These are phyloP conservation scores for Misopates orontium DNA, from an alignment of 257 asterid species.

Conservation along the genomic window DNA sequence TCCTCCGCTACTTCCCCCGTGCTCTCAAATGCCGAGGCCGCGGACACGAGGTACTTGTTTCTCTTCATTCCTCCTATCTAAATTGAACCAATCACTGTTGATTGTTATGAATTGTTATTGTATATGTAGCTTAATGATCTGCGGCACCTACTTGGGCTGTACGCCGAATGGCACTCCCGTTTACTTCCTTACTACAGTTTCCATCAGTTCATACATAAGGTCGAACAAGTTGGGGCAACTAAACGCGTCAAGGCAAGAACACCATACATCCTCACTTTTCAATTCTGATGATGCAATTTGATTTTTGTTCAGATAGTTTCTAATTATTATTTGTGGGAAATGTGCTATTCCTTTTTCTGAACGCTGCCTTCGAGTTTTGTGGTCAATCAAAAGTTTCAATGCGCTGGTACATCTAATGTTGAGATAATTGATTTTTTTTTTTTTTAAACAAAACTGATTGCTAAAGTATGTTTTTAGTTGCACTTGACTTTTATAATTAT, in stretches of 20 bases:
- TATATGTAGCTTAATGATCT: slow-evolving; percentile 64
- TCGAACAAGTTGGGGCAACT: slow-evolving; percentile 72
- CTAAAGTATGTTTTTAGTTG: neutral
- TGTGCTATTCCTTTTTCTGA: too few relatives aligned
- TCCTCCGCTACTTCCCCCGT: slow-evolving; percentile 84
- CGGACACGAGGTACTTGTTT: slow-evolving; percentile 70
- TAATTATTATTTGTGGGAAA: too few relatives aligned
- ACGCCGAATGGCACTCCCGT: slow-evolving; percentile 84
- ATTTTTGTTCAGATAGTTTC: slow-evolving; percentile 1
- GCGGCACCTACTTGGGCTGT: slow-evolving; percentile 66
- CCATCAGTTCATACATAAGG: slow-evolving; percentile 78
- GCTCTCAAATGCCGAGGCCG: slow-evolving; percentile 84
- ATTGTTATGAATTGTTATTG: neutral
- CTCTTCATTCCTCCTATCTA: too few relatives aligned
- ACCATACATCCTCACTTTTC: neutral
- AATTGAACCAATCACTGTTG: too few relatives aligned
- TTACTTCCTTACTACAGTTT: slow-evolving; percentile 80
- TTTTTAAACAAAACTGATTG: too few relatives aligned
- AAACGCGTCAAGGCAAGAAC: slow-evolving; percentile 77
- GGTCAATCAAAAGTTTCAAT: too few relatives aligned
- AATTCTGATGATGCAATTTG: slow-evolving; percentile 2
- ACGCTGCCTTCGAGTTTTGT: too few relatives aligned
- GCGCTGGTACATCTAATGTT: too few relatives aligned
- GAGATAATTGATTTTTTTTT: too few relatives aligned
- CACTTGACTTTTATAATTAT: neutral